These are phyloP conservation scores for Fusarium tjaetaba DNA, from an alignment of 2,329 filamentous ascomycete genomes.

Conservation along the genomic window DNA sequence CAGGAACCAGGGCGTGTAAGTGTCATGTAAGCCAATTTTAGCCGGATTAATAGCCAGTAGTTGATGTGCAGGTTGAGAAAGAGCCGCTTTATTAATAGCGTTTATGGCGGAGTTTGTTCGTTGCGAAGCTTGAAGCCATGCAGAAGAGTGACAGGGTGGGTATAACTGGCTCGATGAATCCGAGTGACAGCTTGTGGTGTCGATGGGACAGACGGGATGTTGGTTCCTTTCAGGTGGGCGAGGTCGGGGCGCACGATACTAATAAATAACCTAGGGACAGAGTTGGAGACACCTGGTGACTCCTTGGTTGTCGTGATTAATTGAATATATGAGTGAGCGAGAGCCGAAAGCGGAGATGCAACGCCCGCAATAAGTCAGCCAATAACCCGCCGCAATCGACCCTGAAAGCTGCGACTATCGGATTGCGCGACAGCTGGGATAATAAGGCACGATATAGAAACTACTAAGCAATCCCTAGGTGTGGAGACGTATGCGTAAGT, in stretches of 20 bases:
- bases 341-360: slow-evolving; percentile 45
- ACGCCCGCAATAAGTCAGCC: slow-evolving; percentile 34
- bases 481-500: slow-evolving; percentile 29
- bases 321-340: slow-evolving; percentile 37
- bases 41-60: slow-evolving; percentile 14
- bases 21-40: slow-evolving; percentile 40
- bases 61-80: slow-evolving; percentile 13
- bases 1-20: slow-evolving; percentile 19
- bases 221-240: slow-evolving; percentile 20
- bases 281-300: slow-evolving; percentile 41
- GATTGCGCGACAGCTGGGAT: slow-evolving; percentile 35
- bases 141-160: background rate
- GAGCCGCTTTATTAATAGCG: slow-evolving; percentile 29
- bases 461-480: slow-evolving; percentile 23
- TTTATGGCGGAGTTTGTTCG: slow-evolving; percentile 10
- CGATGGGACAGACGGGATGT: slow-evolving; percentile 3
- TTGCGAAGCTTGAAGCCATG: background rate
- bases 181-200: background rate
- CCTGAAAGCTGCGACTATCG: slow-evolving; percentile 37
- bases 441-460: slow-evolving; percentile 7
- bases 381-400: slow-evolving; percentile 40
- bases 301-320: slow-evolving; percentile 40
- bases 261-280: slow-evolving; percentile 30
- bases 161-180: background rate
- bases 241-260: slow-evolving; percentile 41